phyloP scores from a whole-genome alignment of 352 stramenopile species.

The Aphanomyces astaci region DNA sequence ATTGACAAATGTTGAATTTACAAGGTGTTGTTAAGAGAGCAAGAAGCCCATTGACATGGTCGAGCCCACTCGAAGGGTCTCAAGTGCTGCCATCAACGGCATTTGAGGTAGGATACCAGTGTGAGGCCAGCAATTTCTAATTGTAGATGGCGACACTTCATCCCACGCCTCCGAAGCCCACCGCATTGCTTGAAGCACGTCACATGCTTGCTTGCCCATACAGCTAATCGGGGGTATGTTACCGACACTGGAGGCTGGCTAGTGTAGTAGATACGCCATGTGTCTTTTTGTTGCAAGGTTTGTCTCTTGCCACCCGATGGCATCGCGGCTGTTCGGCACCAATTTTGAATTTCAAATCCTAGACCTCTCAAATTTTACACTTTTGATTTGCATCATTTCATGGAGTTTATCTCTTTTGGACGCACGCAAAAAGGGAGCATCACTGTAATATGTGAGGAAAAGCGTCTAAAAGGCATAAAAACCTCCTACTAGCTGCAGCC shows the following conservation, averaged over 20 bases:
- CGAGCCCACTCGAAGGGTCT: neutral
- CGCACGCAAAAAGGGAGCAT: neutral
- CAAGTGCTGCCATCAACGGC: neutral
- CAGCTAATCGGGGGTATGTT: neutral
- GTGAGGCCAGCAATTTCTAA: conserved; percentile 7
- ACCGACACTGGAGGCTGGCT: neutral
- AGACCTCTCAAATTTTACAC: neutral
- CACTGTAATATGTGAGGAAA: neutral
- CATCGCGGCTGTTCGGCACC: neutral
- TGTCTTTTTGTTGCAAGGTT: neutral
- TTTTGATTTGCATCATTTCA: conserved; percentile 7
- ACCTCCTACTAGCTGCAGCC: too few relatives aligned
- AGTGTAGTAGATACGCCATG: neutral
- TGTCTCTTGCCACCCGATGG: neutral
- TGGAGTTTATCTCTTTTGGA: neutral
- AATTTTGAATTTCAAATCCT: neutral
- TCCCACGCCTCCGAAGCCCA: too few relatives aligned
- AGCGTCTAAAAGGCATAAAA: too few relatives aligned
- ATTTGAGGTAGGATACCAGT: neutral
- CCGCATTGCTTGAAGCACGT: neutral
- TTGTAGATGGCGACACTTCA: neutral
- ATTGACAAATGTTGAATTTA: neutral
- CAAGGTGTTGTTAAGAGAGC: neutral
- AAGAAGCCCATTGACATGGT: neutral
- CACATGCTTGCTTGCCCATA: neutral